Evolutionary conservation across 1,139 yeast genomes (phyloP).

Genomic region (Geotrichum citri-aurantii): DNA sequence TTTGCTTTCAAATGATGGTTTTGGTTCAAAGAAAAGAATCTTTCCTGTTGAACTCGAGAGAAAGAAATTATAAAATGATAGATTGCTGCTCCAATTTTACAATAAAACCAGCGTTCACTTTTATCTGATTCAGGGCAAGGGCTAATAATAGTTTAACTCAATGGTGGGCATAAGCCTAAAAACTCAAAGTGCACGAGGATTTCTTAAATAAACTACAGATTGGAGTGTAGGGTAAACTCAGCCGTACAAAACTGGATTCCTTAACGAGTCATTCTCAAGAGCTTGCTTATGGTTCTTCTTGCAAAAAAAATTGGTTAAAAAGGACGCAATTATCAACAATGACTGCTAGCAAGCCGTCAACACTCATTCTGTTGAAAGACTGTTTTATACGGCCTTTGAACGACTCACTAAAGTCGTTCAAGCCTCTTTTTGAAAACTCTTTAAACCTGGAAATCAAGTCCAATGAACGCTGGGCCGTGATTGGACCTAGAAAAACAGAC

Average conservation of each 20-base stretch:
- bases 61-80: background rate
- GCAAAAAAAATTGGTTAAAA: background rate
- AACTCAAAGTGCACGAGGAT: no score
- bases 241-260: background rate
- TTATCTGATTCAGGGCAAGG: background rate
- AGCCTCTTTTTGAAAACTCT: constrained; percentile 27
- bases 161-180: no score
- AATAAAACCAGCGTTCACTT: background rate
- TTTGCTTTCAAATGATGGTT: background rate
- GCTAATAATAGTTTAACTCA: background rate
- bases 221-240: background rate
- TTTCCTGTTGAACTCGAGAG: background rate
- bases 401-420: constrained; percentile 18
- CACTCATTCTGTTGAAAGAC: constrained; percentile 18
- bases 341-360: background rate
- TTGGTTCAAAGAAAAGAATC: no score
- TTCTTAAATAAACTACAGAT: no score
- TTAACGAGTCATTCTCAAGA: background rate
- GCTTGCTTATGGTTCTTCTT: background rate
- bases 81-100: background rate
- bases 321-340: background rate
- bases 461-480: constrained; percentile 46
- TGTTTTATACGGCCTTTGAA: constrained; percentile 25
- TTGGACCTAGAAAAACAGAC: constrained; percentile 45
- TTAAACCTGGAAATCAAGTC: constrained; percentile 32